Evolutionary conservation across 73 alveolate genomes (phyloP).

Genomic region (Paramecium octaurelia): DNA sequence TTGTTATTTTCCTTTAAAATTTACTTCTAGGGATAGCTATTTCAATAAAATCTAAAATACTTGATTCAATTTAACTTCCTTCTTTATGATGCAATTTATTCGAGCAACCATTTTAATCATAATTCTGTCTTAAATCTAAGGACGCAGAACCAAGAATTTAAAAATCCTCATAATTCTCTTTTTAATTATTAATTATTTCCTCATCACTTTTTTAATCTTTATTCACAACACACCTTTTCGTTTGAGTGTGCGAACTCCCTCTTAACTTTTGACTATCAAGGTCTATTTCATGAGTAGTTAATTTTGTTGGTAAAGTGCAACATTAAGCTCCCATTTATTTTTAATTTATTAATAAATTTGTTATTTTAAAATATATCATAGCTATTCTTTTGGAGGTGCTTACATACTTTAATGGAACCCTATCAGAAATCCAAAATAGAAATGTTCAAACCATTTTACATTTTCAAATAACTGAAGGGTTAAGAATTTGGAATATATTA

Average conservation of each 20-base stretch:
- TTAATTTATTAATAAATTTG: background rate
- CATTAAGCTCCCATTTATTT: conserved; percentile 18
- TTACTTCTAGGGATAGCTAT: background rate
- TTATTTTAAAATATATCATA: background rate
- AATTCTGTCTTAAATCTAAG: background rate
- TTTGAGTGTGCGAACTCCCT: background rate
- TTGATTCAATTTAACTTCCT: background rate
- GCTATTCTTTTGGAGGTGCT: background rate
- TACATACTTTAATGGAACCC: background rate
- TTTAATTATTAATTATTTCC: background rate
- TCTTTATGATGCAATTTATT: background rate
- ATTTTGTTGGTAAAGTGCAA: background rate
- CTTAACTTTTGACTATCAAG: background rate
- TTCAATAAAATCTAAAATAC: background rate
- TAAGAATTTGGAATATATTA: no score
- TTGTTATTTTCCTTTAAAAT: background rate
- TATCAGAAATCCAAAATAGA: background rate
- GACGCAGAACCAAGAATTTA: background rate
- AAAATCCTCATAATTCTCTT: background rate
- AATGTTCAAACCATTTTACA: background rate
- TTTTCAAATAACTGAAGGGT: background rate
- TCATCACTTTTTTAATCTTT: background rate
- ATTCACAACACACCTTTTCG: background rate
- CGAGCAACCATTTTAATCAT: background rate
- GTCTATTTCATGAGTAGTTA: background rate